phyloP scores from a whole-genome alignment of 495 filamentous ascomycete genomes.

The Xylaria flabelliformis region DNA sequence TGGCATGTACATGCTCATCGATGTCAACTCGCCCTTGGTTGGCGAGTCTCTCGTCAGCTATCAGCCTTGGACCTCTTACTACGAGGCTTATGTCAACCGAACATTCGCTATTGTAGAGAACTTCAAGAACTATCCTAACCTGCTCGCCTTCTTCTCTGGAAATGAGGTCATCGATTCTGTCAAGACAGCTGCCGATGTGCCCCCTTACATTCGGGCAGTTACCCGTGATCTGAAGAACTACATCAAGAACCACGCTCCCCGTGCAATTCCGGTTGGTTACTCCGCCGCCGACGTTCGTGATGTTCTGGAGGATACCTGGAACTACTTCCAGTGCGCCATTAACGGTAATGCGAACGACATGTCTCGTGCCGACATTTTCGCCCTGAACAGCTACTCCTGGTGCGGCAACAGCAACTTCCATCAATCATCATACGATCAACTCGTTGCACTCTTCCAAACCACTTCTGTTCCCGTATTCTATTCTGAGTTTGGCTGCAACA shows the following conservation, averaged over 20 bases:
- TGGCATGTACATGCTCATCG: constrained; percentile 69
- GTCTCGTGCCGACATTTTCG: constrained; percentile 84
- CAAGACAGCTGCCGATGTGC: constrained; percentile 58
- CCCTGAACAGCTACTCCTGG: constrained; percentile 95
- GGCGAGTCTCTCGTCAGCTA: constrained; percentile 76
- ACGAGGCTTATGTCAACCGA: constrained; percentile 74
- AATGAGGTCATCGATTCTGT: constrained; percentile 91
- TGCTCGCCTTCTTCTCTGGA: constrained; percentile 87
- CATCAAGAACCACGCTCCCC: constrained; percentile 71
- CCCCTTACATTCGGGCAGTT: constrained; percentile 74
- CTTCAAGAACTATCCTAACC: constrained; percentile 93
- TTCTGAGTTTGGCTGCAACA: constrained; percentile 96
- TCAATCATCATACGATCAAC: constrained; percentile 71
- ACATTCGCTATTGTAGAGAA: constrained; percentile 91
- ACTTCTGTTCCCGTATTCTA: constrained; percentile 90
- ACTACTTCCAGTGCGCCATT: constrained; percentile 84
- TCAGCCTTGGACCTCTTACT: constrained; percentile 75
- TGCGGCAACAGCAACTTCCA: constrained; percentile 79
- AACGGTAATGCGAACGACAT: constrained; percentile 65
- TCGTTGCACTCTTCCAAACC: constrained; percentile 72
- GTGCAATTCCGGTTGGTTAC: constrained; percentile 84
- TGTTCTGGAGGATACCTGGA: constrained; percentile 77
- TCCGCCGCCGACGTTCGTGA: constrained; percentile 91
- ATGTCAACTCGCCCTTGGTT: constrained; percentile 90
- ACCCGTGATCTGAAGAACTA: constrained; percentile 88